Evolutionary conservation across 2,329 filamentous ascomycete species (phyloP).

Genomic region (Fusarium setosum): DNA sequence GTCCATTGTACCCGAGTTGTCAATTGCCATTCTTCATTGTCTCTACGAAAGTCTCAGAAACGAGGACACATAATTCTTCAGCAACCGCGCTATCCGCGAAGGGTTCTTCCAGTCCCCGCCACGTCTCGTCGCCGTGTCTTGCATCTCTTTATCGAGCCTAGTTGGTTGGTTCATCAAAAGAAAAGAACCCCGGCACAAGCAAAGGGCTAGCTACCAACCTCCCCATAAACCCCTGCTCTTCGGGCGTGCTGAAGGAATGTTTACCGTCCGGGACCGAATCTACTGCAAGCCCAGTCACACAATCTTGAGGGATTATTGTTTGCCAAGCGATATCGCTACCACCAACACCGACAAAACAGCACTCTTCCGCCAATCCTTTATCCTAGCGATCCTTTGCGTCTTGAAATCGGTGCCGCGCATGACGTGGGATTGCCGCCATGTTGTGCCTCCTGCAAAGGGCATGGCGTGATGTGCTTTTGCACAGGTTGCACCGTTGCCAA

Average conservation of each 20-base stretch:
- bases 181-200: too few relatives aligned
- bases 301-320: not conserved
- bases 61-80: too few relatives aligned
- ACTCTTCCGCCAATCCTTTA: too few relatives aligned
- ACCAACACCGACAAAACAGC: too few relatives aligned
- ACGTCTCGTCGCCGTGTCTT: too few relatives aligned
- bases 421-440: not conserved
- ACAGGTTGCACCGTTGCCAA: not conserved
- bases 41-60: too few relatives aligned
- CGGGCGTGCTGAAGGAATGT: not conserved
- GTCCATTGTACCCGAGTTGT: too few relatives aligned
- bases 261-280: not conserved
- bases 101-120: not conserved
- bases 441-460: not conserved
- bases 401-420: not conserved
- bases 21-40: too few relatives aligned
- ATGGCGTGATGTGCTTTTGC: slow-evolving; percentile 14
- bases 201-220: too few relatives aligned
- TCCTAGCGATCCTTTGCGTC: not conserved
- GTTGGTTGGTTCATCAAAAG: not conserved
- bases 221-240: too few relatives aligned
- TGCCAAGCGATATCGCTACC: too few relatives aligned
- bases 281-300: not conserved
- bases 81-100: not conserved
- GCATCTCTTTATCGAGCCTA: not conserved